Evolutionary conservation across 2,329 filamentous ascomycete genomes (phyloP).

Genomic region (Sporothrix brunneoviolacea): DNA sequence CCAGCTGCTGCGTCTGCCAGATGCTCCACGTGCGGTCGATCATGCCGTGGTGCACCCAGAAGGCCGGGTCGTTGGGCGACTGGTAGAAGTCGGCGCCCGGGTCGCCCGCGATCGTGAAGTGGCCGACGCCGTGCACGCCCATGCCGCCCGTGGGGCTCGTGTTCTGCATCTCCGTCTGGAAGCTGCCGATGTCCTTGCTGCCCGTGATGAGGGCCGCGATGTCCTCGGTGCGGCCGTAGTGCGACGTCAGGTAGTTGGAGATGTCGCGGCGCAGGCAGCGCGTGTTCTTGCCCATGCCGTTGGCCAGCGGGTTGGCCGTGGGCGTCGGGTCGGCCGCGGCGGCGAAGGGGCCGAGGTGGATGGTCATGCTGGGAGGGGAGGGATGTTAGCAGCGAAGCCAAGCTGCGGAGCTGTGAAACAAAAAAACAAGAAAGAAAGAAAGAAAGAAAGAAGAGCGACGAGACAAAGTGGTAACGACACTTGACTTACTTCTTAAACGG

Average conservation of each 20-base stretch:
- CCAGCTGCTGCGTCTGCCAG: slow-evolving; percentile 27
- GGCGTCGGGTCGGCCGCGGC: slow-evolving; percentile 23
- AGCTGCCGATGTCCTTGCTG: slow-evolving; percentile 31
- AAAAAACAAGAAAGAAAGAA: background rate
- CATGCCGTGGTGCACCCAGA: slow-evolving; percentile 26
- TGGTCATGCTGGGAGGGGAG: slow-evolving; percentile 13
- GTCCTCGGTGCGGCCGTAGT: slow-evolving; percentile 22
- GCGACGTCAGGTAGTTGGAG: slow-evolving; percentile 25
- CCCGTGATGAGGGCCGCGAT: slow-evolving; percentile 32
- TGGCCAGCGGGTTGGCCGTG: slow-evolving; percentile 24
- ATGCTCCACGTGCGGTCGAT: slow-evolving; percentile 26
- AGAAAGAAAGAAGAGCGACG: background rate
- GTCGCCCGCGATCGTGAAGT: slow-evolving; percentile 32
- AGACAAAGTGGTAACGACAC: background rate
- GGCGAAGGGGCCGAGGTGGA: slow-evolving; percentile 29
- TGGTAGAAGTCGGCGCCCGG: slow-evolving; percentile 29
- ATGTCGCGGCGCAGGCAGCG: slow-evolving; percentile 39
- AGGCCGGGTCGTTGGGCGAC: slow-evolving; percentile 24
- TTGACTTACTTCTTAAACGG: slow-evolving; percentile 33
- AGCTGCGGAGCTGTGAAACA: too few species aligned
- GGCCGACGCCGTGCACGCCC: slow-evolving; percentile 27
- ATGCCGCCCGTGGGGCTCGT: slow-evolving; percentile 20
- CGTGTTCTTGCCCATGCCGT: slow-evolving; percentile 37
- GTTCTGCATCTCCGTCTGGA: slow-evolving; percentile 41
- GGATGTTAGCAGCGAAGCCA: background rate